Evolutionary conservation across 371 early-diverging fungal genomes (phyloP), one percentile per base, ranked within the genome.

Genomic region (Mortierella sp.): DNA sequence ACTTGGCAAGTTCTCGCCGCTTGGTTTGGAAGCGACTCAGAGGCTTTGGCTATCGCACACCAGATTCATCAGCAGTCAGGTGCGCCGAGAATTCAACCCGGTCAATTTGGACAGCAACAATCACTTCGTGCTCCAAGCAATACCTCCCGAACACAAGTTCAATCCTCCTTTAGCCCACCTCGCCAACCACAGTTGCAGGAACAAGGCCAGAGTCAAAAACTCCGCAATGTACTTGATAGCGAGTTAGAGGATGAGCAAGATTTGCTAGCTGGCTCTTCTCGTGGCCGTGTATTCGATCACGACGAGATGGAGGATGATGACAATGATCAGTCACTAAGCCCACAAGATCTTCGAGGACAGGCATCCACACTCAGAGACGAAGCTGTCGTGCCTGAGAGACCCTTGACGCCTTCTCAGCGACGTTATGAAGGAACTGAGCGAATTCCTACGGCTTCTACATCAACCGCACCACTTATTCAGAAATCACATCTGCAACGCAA

Each of bases 1-100:
- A 89, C 93, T 15, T 94, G 94, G 94, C 87, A 84, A 42, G 83
- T 88, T 29, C 86, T 93, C 72, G 88, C 76, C 17, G 64, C 75
- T 29, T 80, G 80, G 81, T 83, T 78, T 45, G 76, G 79, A 40
- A 76, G 60, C 37, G 77, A 75, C 54, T 57, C 72, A 15, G 68
- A 74, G 13, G 64, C 70, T 19, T 58, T 79, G 57, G 75, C 68
- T 15, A 59, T 74, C 37, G 63, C 80, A 15, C 74, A 79, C 6
- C 67, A 70, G 60, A 45, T 67, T 28, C 67, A 43, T 2, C 51
- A 73, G 23, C 51, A 55, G 22, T 12, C 64, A 9, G 71, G 51
- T 34, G 59, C 53, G n/a, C 75, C 67, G 34, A 49, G 65, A 40
- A 54, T 32, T 47, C 72, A 66, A 19, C 55, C 42, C 19, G 47